phyloP scores from a whole-genome alignment of 2,329 filamentous ascomycete genomes.

The Claviceps purpurea region DNA sequence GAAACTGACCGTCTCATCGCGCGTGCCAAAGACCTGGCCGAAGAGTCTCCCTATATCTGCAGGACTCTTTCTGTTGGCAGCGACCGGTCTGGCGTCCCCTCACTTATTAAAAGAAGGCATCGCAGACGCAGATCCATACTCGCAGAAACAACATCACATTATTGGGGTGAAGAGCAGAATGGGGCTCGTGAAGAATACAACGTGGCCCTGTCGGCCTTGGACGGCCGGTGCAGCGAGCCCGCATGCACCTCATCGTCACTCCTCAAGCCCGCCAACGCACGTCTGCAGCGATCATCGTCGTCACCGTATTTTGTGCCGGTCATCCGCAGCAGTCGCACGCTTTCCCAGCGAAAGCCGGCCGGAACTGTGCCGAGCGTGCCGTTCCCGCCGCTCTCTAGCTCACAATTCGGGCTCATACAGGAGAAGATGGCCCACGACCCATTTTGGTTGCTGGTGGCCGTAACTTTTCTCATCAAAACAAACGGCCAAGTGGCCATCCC shows the following conservation, averaged over 20 bases:
- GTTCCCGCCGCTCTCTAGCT: conserved; percentile 52
- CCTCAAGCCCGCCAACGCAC: background rate
- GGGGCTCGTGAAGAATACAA: too few species aligned
- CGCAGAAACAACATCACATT: background rate
- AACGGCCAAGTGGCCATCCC: conserved; percentile 62
- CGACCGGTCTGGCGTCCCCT: background rate
- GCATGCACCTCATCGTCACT: background rate
- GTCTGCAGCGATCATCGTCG: conserved; percentile 10
- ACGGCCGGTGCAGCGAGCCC: background rate
- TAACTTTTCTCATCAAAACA: conserved; percentile 77
- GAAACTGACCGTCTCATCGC: conserved; percentile 23
- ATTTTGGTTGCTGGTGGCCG: conserved; percentile 68
- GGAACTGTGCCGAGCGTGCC: conserved; percentile 41
- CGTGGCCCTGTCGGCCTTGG: background rate
- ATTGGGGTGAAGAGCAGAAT: conserved; percentile 1
- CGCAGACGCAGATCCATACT: background rate
- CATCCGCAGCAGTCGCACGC: conserved; percentile 7
- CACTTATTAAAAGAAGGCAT: background rate
- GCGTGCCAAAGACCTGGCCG: conserved; percentile 16
- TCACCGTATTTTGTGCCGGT: conserved; percentile 22
- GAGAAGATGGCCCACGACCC: conserved; percentile 63
- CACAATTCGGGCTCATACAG: conserved; percentile 67
- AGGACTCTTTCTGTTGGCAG: conserved; percentile 4
- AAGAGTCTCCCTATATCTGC: conserved; percentile 10
- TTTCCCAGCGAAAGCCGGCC: conserved; percentile 22